Percentiles rank a stretch among this genome's conserved stretches.
phyloP scores from a whole-genome alignment of 805 yeast species.

The Lachancea dasiensis region DNA sequence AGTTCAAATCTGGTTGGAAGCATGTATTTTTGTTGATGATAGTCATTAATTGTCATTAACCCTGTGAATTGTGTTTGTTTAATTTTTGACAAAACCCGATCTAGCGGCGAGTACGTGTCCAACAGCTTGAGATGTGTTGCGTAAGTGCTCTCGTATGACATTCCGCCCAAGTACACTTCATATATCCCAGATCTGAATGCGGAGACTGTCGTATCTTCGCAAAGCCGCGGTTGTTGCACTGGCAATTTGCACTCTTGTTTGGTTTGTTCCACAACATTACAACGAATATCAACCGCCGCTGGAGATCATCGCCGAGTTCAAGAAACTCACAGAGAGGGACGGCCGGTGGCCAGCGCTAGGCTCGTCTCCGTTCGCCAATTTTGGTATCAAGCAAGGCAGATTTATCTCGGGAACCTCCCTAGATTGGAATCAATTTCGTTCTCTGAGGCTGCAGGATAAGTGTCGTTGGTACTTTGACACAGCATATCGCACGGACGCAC shows the following conservation, averaged over 20 bases:
- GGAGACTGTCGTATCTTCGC: too few species aligned
- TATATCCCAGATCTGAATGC: too few species aligned
- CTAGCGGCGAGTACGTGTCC: too few species aligned
- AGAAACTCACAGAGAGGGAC: background rate
- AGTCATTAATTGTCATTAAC: too few species aligned
- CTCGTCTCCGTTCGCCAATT: constrained; percentile 5
- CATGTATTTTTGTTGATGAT: constrained; percentile 37
- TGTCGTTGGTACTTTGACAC: constrained; percentile 21
- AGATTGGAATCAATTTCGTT: constrained; percentile 1
- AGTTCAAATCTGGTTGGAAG: constrained; percentile 72
- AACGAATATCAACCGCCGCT: background rate
- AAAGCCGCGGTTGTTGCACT: too few species aligned
- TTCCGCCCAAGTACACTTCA: too few species aligned
- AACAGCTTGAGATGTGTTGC: too few species aligned
- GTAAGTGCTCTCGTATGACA: too few species aligned
- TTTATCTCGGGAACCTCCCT: background rate
- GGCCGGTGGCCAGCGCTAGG: background rate
- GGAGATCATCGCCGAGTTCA: background rate
- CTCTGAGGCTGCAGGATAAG: constrained; percentile 11
- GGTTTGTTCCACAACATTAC: too few species aligned
- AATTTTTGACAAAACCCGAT: too few species aligned
- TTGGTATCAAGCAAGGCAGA: background rate
- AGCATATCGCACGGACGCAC: constrained; percentile 14
- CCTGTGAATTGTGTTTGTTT: too few species aligned
- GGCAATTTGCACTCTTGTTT: too few species aligned